A percentile compares a stretch with the other conserved stretches of the same genome.
These are phyloP conservation scores for Aspergillus piperis DNA, from an alignment of 2,329 filamentous ascomycete species.

Conservation along the genomic window DNA sequence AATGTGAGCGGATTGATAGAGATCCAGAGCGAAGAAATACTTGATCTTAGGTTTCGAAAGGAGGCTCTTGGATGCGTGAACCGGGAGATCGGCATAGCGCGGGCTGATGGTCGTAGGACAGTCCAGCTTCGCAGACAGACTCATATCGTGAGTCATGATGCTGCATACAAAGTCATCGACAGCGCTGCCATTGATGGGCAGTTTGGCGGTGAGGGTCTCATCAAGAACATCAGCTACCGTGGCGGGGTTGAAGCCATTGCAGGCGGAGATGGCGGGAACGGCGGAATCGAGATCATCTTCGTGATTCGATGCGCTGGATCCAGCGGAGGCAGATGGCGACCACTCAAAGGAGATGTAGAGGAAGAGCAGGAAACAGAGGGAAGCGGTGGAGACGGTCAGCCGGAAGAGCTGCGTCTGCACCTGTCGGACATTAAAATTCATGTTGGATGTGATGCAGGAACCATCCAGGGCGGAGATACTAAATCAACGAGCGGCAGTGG, in stretches of 20 bases:
- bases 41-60: neutral
- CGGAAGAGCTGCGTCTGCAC: neutral
- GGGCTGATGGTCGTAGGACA: neutral
- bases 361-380: neutral
- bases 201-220: neutral
- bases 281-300: neutral
- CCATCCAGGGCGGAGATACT: too few species aligned
- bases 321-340: neutral
- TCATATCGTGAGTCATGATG: neutral
- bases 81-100: neutral
- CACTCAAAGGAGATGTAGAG: neutral
- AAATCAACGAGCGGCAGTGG: neutral
- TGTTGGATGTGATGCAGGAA: neutral
- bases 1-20: conserved; percentile 1
- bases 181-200: conserved; percentile 1
- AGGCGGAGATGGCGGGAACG: conserved; percentile 1
- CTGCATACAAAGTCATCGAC: conserved; percentile 2
- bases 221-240: neutral
- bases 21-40: conserved; percentile 4
- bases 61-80: neutral
- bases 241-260: conserved; percentile 1
- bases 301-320: neutral
- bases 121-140: neutral
- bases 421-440: neutral
- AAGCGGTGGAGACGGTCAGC: neutral